Evolutionary conservation across 257 asterid species (phyloP), one percentile per base, ranked within the genome.

Genomic region (Capsicum rhomboideum): DNA sequence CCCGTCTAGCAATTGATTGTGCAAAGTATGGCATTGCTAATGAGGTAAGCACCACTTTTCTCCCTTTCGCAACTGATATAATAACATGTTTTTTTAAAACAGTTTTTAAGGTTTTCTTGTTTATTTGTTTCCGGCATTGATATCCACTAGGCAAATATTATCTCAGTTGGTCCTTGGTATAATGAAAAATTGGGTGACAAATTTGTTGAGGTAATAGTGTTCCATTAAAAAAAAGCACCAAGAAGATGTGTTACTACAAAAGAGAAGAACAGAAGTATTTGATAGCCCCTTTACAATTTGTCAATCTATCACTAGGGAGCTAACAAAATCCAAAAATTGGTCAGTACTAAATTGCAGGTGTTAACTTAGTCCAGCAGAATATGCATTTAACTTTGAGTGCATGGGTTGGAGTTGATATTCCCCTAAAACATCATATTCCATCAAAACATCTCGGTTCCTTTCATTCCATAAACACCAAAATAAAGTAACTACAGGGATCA

Each of bases 1-100:
- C 99, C 69, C 97, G 99, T 71, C 99, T 91, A 89, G 99, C 99
- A 46, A 93, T 96, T 90, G 99, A 96, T 89, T 96, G 99, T 83
- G 98, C 99, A 20, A 96, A 96, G 89, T 91, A 92, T 88, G 99
- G 99, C 86, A 92, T 96, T 26, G 92, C 98, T 85, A 92, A 91
- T 92, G 97, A 96, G 98, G 99, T 96, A 78, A 82, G 80, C 82
- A 80, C n/a, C 79, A 7, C 1, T 63, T 82, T 37, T 63, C 77
- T 67, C n/a, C 84, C 75, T 52, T 82, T 12, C 2, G 23, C 64
- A 17, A 28, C 79, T 82, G 64, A 82, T 61, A 46, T 64, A 63
- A 46, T 50, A 59, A 44, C 52, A 67, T 18, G 78, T 63, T 23
- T 44, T 44, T 63, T 28, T 42, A 10, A n/a, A n/a, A n/a, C 59